Conservation (phyloP, 140 eudicot genomes). For the Flaveria floridana region DNA sequence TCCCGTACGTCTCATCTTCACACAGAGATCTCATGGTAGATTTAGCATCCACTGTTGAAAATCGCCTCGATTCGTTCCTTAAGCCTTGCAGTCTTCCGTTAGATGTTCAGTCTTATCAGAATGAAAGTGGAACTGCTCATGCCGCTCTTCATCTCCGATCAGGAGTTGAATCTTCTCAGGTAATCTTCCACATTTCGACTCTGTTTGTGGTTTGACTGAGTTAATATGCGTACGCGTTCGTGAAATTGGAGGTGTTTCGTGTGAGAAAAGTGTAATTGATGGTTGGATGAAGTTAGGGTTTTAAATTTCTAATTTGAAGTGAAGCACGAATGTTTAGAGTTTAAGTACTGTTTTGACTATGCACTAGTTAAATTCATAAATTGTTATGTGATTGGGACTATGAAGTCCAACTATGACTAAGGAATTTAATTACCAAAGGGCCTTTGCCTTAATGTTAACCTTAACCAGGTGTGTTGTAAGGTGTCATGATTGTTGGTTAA, state of each 20-base stretch:
- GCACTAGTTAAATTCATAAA: not conserved
- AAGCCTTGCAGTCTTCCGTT: slow-evolving; percentile 71
- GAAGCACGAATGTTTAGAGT: not conserved
- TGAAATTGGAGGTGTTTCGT: not conserved
- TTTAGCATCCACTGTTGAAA: slow-evolving; percentile 58
- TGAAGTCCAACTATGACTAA: not conserved
- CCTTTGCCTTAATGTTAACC: too few relatives aligned
- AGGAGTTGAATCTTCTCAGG: slow-evolving; percentile 67
- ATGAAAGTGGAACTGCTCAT: slow-evolving; percentile 47
- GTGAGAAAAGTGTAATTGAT: not conserved
- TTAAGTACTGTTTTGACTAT: not conserved
- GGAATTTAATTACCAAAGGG: too few relatives aligned
- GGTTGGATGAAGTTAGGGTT: slow-evolving; percentile 1
- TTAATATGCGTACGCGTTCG: not conserved
- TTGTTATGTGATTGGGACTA: not conserved
- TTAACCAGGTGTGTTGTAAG: too few relatives aligned
- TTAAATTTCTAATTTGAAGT: not conserved
- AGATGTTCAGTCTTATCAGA: slow-evolving; percentile 56
- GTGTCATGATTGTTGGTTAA: too few relatives aligned
- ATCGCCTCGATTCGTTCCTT: slow-evolving; percentile 48
- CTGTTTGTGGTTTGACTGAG: not conserved
- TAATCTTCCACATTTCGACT: slow-evolving; percentile 16
- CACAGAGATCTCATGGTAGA: slow-evolving; percentile 71
- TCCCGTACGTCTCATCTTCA: slow-evolving; percentile 60
- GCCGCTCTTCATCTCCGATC: slow-evolving; percentile 71